A percentile compares a stretch with the other conserved stretches of the same genome.
Conservation (phyloP, 306 rosid genomes). For the Hylodesmum podocarpum region DNA sequence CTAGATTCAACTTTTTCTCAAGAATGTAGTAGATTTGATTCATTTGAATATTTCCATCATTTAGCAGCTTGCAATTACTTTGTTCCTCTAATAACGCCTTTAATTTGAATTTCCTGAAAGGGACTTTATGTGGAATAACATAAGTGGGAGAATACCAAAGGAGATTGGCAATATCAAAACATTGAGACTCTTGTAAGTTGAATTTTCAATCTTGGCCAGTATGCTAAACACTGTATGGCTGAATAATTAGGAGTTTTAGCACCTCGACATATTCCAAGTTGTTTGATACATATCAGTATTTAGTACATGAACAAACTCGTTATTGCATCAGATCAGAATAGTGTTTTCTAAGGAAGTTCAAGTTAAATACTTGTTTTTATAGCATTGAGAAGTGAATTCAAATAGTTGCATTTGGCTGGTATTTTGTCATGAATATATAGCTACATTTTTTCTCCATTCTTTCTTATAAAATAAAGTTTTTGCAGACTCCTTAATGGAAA, state of each 20-base stretch:
- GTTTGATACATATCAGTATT: too few relatives aligned
- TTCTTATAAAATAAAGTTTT: too few relatives aligned
- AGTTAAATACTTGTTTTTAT: neutral
- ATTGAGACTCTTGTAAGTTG: constrained; percentile 77
- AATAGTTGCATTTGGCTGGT: neutral
- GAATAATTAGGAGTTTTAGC: too few relatives aligned
- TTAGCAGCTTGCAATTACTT: constrained; percentile 13
- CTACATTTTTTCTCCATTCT: constrained; percentile 1
- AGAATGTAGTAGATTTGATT: constrained; percentile 18
- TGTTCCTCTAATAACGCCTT: constrained; percentile 29
- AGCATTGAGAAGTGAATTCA: neutral
- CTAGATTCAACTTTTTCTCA: constrained; percentile 7
- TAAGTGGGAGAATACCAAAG: constrained; percentile 77
- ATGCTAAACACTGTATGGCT: neutral
- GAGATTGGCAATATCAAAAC: constrained; percentile 80
- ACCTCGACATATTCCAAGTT: too few relatives aligned
- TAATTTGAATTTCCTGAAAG: constrained; percentile 42
- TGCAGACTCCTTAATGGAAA: constrained; percentile 86
- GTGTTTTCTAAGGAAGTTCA: constrained; percentile 3
- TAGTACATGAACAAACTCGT: neutral
- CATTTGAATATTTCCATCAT: neutral
- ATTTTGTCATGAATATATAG: neutral
- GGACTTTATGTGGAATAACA: constrained; percentile 89
- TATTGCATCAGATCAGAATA: neutral
- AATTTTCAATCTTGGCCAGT: neutral